These are phyloP conservation scores for Biscogniauxia sp. DNA, from an alignment of 2,329 filamentous ascomycete species.

Conservation along the genomic window DNA sequence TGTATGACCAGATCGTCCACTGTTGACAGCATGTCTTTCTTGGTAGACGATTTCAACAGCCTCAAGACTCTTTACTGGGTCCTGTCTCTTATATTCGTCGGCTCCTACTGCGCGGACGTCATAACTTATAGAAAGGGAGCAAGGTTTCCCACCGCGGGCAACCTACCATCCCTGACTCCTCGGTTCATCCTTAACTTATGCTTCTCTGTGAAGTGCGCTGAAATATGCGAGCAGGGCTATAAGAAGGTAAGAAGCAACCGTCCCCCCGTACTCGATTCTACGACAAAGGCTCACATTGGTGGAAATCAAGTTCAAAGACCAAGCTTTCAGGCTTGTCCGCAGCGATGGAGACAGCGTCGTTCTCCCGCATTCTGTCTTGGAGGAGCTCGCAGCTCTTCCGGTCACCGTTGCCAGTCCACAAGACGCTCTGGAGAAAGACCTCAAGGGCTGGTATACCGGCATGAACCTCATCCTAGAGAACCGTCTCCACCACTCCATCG, in stretches of 20 bases:
- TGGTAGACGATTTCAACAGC: background rate
- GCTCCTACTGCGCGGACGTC: background rate
- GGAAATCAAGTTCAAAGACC: conserved; percentile 22
- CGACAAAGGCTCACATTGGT: conserved; percentile 35
- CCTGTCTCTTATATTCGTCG: background rate
- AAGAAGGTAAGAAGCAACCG: background rate
- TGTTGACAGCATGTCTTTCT: background rate
- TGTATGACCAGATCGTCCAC: background rate
- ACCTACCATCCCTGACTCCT: background rate
- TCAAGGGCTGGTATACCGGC: conserved; percentile 12
- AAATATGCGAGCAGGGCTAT: background rate
- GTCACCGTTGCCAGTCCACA: conserved; percentile 9
- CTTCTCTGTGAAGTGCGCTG: background rate
- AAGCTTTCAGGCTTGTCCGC: conserved; percentile 7
- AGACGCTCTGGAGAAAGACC: conserved; percentile 8
- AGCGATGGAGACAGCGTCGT: conserved; percentile 5
- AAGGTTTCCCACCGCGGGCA: background rate
- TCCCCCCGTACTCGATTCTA: conserved; percentile 13
- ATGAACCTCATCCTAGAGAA: conserved; percentile 12
- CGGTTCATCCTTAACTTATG: background rate
- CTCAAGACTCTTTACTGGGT: background rate
- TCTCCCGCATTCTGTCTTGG: conserved; percentile 6
- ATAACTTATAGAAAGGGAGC: background rate
- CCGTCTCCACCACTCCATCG: conserved; percentile 12
- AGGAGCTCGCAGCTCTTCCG: conserved; percentile 10